Evolutionary conservation across 2,329 filamentous ascomycete species (phyloP).

Genomic region (Colletotrichum sp.): DNA sequence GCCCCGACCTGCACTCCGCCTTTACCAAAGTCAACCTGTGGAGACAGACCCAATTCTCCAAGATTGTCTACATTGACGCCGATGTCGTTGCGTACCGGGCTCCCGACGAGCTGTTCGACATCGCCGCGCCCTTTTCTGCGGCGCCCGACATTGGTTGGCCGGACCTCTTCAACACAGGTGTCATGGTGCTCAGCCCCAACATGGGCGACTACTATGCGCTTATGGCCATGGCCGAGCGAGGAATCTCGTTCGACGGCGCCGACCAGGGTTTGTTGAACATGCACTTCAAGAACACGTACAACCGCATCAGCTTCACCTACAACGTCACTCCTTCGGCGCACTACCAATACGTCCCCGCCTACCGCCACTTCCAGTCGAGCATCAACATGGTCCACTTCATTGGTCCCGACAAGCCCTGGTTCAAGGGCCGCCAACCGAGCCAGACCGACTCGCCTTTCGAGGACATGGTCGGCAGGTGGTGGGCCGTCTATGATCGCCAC

Average conservation of each 20-base stretch:
- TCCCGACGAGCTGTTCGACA: conserved; percentile 88
- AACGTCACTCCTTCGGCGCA: conserved; percentile 96
- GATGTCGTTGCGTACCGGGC: conserved; percentile 91
- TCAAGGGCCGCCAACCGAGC: conserved; percentile 60
- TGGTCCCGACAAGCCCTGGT: conserved; percentile 89
- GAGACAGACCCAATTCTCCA: conserved; percentile 87
- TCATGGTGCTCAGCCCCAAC: conserved; percentile 90
- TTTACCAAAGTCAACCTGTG: conserved; percentile 98
- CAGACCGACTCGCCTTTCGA: conserved; percentile 71
- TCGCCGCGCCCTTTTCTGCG: conserved; percentile 65
- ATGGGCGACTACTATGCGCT: conserved; percentile 88
- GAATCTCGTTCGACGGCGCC: conserved; percentile 94
- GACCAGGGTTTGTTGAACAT: conserved; percentile 96
- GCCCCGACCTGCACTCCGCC: conserved; percentile 85
- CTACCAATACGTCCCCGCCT: conserved; percentile 97
- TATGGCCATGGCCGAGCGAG: conserved; percentile 80
- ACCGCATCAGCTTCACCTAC: conserved; percentile 92
- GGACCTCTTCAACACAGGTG: conserved; percentile 96
- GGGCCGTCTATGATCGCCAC: conserved; percentile 91
- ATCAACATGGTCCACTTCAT: conserved; percentile 97
- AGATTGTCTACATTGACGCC: conserved; percentile 93
- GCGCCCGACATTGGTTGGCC: conserved; percentile 98
- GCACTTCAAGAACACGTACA: conserved; percentile 84
- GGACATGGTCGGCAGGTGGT: conserved; percentile 88
- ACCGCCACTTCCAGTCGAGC: conserved; percentile 87